Base-by-base conservation (phyloP, 345 rosid genomes). In the Rhizophora apiculata region DNA sequence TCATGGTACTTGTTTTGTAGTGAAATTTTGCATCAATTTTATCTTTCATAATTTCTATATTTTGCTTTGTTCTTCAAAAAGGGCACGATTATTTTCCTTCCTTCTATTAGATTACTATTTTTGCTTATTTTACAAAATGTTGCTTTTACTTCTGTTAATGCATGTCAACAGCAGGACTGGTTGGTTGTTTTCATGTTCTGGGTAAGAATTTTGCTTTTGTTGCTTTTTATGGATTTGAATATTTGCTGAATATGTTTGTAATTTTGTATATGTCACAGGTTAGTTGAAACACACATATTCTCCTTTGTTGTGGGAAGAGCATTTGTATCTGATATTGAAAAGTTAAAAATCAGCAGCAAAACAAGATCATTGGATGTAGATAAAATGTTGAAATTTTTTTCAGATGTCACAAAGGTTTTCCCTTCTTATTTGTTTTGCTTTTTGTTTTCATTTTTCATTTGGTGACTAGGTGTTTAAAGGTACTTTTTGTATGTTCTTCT, bases 291-390 rank as follows among this genome's bases (percentile, higher is more conserved):
- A 77, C 99, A 96, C 60, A 85, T 96, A 74, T 96, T 96, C 88
- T 92, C 91, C 55, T 96, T 96, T 82, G 99, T 92, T 72, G 90
- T 96, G 77, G 99, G 99, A 85, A 83, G 99, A 88, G 99, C 98
- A 59, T 96, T 92, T 88, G 99, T 92, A 69, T 88, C 99, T 37
- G 99, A 96, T 81, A 83, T 92, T 68, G 99, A 88, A 75, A 96
- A 96, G 86, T 85, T 96, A 83, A 96, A 96, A 82, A 88, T 96
- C 71, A 80, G 97, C 85, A 88, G 89, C 89, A 92, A 92, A 87
- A 82, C 85, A 69, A 88, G 93, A 83, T 82, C 96, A 70, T 69
- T 96, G 91, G 88, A 87, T 85, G 84, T 83, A 79, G 78, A 64
- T 58, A 84, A 82, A 78, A 81, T 90, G 71, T 72, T 92, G 69